Evolutionary conservation across 768 basidiomycete genomes (phyloP).

Genomic region (Suillus discolor): DNA sequence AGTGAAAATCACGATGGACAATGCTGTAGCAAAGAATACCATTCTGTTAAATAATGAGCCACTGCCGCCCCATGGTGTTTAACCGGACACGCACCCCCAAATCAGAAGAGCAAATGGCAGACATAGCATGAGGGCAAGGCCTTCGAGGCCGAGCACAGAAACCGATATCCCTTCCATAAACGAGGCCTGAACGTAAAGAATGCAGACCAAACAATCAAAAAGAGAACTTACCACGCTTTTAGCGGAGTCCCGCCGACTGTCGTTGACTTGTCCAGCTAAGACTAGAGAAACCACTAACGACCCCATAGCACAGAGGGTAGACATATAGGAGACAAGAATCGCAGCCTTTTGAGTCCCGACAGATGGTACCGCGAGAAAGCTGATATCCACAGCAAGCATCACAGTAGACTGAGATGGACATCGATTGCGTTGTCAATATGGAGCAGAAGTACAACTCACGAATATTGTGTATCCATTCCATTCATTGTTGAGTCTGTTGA

Average conservation of each 20-base stretch:
- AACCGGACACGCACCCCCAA: constrained; percentile 19
- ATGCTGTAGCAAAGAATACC: constrained; percentile 10
- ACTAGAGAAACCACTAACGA: constrained; percentile 27
- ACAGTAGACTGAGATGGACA: constrained; percentile 10
- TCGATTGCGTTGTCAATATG: neutral
- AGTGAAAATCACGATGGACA: constrained; percentile 11
- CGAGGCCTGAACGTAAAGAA: constrained; percentile 2
- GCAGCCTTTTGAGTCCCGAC: constrained; percentile 25
- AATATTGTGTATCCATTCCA: constrained; percentile 52
- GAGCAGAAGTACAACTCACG: constrained; percentile 31
- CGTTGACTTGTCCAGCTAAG: constrained; percentile 39
- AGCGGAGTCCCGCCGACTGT: constrained; percentile 4
- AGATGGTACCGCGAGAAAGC: constrained; percentile 17
- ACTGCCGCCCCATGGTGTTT: too few relatives aligned
- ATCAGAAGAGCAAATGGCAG: constrained; percentile 35
- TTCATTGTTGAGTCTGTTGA: constrained; percentile 45
- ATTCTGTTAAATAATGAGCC: constrained; percentile 2
- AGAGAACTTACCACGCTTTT: constrained; percentile 9
- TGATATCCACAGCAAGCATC: constrained; percentile 17
- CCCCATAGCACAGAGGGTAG: constrained; percentile 6
- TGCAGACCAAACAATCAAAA: neutral
- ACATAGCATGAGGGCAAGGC: constrained; percentile 35
- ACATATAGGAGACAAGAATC: constrained; percentile 8
- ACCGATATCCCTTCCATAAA: constrained; percentile 12
- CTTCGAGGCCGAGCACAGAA: constrained; percentile 18